Base-by-base conservation (phyloP, 768 basidiomycete species). In the Panaeolus cyanescens region DNA sequence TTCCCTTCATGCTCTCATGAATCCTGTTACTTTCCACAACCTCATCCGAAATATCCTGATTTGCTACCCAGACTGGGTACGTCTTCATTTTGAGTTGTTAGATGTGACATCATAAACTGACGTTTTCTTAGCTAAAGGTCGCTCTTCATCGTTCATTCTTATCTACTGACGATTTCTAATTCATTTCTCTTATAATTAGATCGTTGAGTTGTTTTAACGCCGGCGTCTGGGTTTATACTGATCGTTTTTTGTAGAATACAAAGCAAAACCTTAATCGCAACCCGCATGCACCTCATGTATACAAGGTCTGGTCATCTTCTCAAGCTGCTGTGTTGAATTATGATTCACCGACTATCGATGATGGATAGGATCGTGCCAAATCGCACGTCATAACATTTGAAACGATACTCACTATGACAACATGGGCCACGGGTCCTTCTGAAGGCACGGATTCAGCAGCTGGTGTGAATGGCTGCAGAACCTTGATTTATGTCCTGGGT, bases 401-500 rank as follows among this genome's bases (percentile, higher is more conserved):
- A 50, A 50, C 45, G 5, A 50, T 50, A 50, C 45, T 50, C 7
- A 50, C 45, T 7, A 50, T 50, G 45, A 50, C 45, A 28, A 50
- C 45, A 50, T 50, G 45, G 45, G 45, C 45, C 5, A 50, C 45
- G 45, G 45, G 45, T 28, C 45, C 45, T 22, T 28, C 45, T 7
- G 45, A 50, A 12, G 45, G 12, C 8, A 28, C 22, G 2, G 45
- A 50, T 13, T 28, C 45, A 13, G 45, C 30, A 13, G 25, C 45
- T 25, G 45, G 45, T 28, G 25, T 50, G 12, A 28, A 50, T 28
- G 45, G 45, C 13, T 50, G 13, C 45, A 50, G 45, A 50, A 50
- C 30, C 45, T 50, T 50, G 45, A 50, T 50, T 28, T 50, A 50
- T 50, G 45, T 50, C 22, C 30, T 50, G 45, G 45, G 45, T 50